Base-by-base conservation (phyloP, 352 stramenopile species). In the Pythium biforme region DNA sequence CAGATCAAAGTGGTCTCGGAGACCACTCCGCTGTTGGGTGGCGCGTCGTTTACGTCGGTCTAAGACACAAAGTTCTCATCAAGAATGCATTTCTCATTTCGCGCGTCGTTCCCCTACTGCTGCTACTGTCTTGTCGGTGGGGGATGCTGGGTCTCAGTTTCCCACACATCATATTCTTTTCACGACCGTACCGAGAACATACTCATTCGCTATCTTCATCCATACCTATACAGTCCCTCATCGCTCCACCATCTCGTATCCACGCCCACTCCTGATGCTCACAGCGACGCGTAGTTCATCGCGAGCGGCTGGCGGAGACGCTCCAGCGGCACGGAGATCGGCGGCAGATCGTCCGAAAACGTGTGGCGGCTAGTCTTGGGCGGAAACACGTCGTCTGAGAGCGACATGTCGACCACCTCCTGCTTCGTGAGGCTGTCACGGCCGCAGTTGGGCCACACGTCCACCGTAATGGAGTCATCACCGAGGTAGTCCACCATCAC, bases 331-430 rank as follows among this genome's bases (percentile, higher is more conserved):
- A 95, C 82, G 3, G 83, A 92, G 66, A 95, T 93, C 25, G 86
- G 86, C 29, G 86, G 86, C 39, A 95, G 40, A 53, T 93, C 82
- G 48, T 95, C 81, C 52, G 86, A 92, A 52, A 93, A 93, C 33
- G 76, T 88, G 69, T 95, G 86, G 25, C 86, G 83, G 72, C 83
- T 93, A 47, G 86, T 95, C 70, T 95, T 95, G 17, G 86, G 86
- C 19, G 86, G 86, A 69, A 95, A 95, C 11, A 95, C 68, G 26
- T 83, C 68, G 68, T 89, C 76, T 51, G 86, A 95, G 20, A 95
- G 78, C 46, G 86, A 81, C 83, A 95, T 92, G 4, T 76, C 75
- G 50, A 95, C 88, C 54, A 95, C 86, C 48, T 95, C 77, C 47
- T 85, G 67, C 69, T 95, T 95, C 19, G 86, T 90, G 22, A 95